Evolutionary conservation across 805 yeast species (phyloP).

Genomic region (Wickerhamiella sorbophila): DNA sequence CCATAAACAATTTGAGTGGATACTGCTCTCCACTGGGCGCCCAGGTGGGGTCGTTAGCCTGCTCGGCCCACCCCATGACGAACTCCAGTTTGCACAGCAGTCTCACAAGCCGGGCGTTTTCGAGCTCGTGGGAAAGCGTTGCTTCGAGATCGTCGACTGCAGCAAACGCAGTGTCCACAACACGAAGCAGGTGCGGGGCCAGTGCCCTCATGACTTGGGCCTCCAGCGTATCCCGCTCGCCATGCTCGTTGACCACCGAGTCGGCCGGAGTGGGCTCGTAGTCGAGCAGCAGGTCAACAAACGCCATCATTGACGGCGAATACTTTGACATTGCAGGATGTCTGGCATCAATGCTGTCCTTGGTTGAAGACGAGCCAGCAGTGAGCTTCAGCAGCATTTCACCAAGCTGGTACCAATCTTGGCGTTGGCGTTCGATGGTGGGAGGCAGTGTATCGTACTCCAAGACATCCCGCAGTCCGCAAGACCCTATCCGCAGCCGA

Average conservation of each 20-base stretch:
- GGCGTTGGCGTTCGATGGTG: slow-evolving; percentile 29
- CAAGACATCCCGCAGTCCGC: slow-evolving; percentile 60
- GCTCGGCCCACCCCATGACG: slow-evolving; percentile 61
- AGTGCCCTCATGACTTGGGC: slow-evolving; percentile 11
- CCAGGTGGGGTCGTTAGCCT: slow-evolving; percentile 42
- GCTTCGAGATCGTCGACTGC: slow-evolving; percentile 23
- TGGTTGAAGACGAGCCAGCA: slow-evolving; percentile 30
- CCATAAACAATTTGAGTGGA: slow-evolving; percentile 60
- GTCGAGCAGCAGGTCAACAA: slow-evolving; percentile 6
- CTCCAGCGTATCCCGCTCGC: slow-evolving; percentile 5
- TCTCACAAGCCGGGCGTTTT: slow-evolving; percentile 77
- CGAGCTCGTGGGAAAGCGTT: slow-evolving; percentile 52
- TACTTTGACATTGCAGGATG: slow-evolving; percentile 4
- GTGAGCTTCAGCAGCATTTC: slow-evolving; percentile 30
- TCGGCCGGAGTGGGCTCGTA: not conserved
- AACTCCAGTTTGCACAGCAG: slow-evolving; percentile 69
- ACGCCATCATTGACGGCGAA: slow-evolving; percentile 15
- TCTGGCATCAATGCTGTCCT: slow-evolving; percentile 2
- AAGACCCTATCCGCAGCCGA: slow-evolving; percentile 54
- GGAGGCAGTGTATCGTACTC: slow-evolving; percentile 15
- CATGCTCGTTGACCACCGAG: slow-evolving; percentile 13
- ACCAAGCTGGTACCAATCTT: slow-evolving; percentile 51
- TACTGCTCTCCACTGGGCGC: slow-evolving; percentile 64
- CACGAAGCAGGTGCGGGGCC: slow-evolving; percentile 17
- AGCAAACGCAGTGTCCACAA: slow-evolving; percentile 16